These are phyloP conservation scores for Coprinopsis sp. DNA, from an alignment of 768 basidiomycete species.

Conservation along the genomic window DNA sequence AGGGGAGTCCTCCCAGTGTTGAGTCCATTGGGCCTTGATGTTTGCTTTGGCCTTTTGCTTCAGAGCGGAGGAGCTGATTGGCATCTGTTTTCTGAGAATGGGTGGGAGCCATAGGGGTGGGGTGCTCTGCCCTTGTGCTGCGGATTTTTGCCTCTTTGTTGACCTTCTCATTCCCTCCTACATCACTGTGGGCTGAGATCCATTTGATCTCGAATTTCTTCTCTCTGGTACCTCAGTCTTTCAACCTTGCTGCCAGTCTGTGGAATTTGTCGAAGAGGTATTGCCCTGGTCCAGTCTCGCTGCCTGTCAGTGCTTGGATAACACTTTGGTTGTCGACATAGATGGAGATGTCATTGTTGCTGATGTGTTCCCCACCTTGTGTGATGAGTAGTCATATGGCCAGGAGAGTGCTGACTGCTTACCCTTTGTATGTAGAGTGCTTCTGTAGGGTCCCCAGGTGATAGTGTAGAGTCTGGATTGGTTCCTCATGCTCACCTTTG, in stretches of 20 bases:
- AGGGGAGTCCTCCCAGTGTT: constrained; percentile 10
- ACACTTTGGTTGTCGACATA: constrained; percentile 19
- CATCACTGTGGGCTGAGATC: constrained; percentile 23
- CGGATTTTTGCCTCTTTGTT: constrained; percentile 24
- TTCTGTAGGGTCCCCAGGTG: constrained; percentile 13
- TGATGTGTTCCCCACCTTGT: neutral
- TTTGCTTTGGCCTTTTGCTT: constrained; percentile 10
- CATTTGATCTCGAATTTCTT: constrained; percentile 13
- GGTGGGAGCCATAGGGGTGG: constrained; percentile 6
- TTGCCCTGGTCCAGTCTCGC: constrained; percentile 11
- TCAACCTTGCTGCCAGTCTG: neutral
- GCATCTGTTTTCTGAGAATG: neutral
- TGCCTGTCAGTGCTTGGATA: constrained; percentile 6
- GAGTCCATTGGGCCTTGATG: constrained; percentile 5
- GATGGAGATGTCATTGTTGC: constrained; percentile 2
- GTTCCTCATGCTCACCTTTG: neutral
- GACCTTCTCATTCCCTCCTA: constrained; percentile 22
- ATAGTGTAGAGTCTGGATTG: constrained; percentile 1
- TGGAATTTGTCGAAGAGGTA: constrained; percentile 6
- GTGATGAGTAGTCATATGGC: constrained; percentile 12
- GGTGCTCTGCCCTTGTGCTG: constrained; percentile 5
- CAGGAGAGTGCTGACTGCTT: constrained; percentile 17
- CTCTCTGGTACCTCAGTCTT: neutral
- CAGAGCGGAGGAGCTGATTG: constrained; percentile 14
- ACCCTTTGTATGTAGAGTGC: constrained; percentile 20